A percentile compares a stretch with the other conserved stretches of the same genome.
Evolutionary conservation across 164 flowering plant species (phyloP).

Genomic region (Tinospora cordifolia): DNA sequence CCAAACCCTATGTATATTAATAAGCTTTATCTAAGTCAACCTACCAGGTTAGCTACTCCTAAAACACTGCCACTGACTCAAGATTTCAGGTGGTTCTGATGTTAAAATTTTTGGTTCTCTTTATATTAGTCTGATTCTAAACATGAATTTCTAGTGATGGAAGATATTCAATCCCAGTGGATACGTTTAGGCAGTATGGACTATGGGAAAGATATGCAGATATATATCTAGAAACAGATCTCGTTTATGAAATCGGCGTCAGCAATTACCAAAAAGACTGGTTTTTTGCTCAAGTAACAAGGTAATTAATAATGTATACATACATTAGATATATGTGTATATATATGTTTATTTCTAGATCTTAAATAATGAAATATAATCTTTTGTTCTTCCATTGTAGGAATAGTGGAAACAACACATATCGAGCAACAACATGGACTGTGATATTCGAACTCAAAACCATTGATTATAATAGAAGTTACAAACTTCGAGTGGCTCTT

Average conservation of each 20-base stretch:
- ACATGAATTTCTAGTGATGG: neutral
- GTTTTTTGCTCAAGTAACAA: conserved; percentile 73
- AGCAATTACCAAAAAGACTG: conserved; percentile 58
- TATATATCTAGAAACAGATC: conserved; percentile 52
- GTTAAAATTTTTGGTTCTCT: neutral
- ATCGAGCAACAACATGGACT: conserved; percentile 47
- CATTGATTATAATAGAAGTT: conserved; percentile 9
- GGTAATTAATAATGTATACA: conserved; percentile 26
- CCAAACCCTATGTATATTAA: conserved; percentile 59
- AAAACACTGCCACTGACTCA: neutral
- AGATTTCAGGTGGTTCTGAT: neutral
- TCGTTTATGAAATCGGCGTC: conserved; percentile 44
- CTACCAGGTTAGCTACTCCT: conserved; percentile 43
- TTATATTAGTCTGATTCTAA: neutral
- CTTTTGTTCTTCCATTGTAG: conserved; percentile 23
- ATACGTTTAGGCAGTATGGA: conserved; percentile 68
- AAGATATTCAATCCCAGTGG: neutral
- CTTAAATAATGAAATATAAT: neutral
- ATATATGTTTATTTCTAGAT: neutral
- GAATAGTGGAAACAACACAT: conserved; percentile 31
- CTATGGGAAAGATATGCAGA: conserved; percentile 74
- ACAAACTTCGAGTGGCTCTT: conserved; percentile 24
- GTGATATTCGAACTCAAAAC: conserved; percentile 20
- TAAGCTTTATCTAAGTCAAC: conserved; percentile 50
- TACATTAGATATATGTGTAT: neutral